Evolutionary conservation across 768 basidiomycete species (phyloP), one percentile per base, ranked within the genome.

Genomic region (Hericium alpestre): DNA sequence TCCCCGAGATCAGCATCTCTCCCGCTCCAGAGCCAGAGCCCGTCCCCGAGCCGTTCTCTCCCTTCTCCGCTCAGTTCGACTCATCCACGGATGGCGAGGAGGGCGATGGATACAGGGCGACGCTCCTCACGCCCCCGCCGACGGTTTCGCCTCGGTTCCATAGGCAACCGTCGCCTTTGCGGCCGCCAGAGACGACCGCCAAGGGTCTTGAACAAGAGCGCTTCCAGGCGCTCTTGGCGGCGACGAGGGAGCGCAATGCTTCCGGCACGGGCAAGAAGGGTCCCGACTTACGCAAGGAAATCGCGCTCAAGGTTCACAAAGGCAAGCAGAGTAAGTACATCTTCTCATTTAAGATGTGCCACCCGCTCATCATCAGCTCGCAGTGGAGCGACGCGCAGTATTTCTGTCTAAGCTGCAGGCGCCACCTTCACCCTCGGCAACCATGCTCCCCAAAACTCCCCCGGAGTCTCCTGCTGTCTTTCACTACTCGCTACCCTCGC

Each of bases 341-440:
- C 18, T 53, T 23, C 52, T 25, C 38, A 18, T 25, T 18, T 7
- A 48, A 37, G n/a, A 39, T 32, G n/a, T 39, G 27, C 50, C n/a
- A 20, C 32, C 11, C 20, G 13, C 38, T 58, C 39, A 53, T 18
- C 49, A 51, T 16, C 49, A 41, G 48, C 50, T 39, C 58, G n/a
- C 64, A 89, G 86, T 78, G 63, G 85, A 87, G 68, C 79, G 90
- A 54, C 84, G 88, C 27, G 83, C 86, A 4, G 74, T 79, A 57
- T 90, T 91, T 72, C 71, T 90, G 25, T 85, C 83, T 58, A 90
- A 84, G 69, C 71, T 91, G 46, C 74, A 79, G 40, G 82, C 82
- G n/a, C 79, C 83, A 20, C 81, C 83, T 2, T 83, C 81, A 8
- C 78, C 83, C 10, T 76, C 79, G 10, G 80, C 84, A 18, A 74